phyloP scores from a whole-genome alignment of 495 filamentous ascomycete genomes.

The Xylaria longipes region DNA sequence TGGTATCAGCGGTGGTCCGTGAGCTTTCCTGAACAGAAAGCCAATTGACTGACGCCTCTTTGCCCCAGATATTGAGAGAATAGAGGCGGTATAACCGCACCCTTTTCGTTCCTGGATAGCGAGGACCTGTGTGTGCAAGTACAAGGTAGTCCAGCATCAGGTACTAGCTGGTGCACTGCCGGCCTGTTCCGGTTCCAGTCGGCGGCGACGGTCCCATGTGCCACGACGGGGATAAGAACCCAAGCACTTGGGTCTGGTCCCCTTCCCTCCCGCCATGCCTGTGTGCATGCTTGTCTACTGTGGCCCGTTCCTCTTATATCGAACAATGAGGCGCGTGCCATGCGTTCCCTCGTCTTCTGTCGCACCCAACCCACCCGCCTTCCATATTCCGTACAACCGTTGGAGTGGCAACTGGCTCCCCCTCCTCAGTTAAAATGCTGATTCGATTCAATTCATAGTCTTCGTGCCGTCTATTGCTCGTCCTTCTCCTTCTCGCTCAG shows the following conservation, averaged over 20 bases:
- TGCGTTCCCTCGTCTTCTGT: neutral
- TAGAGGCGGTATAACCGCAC: neutral
- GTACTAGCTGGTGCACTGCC: neutral
- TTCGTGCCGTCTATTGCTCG: conserved; percentile 25
- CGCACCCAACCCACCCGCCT: neutral
- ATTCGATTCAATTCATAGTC: neutral
- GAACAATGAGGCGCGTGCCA: neutral
- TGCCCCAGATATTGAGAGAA: neutral
- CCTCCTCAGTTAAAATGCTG: neutral
- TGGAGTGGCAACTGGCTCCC: neutral
- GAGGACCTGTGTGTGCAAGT: neutral
- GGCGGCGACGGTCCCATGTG: neutral
- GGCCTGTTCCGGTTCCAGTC: neutral
- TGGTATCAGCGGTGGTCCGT: neutral
- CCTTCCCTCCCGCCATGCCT: neutral
- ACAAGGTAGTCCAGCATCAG: neutral
- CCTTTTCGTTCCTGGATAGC: neutral
- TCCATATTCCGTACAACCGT: neutral
- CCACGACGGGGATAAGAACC: neutral
- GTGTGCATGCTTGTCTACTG: neutral
- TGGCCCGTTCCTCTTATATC: neutral
- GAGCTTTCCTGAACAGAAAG: neutral
- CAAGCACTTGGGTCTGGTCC: neutral
- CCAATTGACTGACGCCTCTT: neutral
- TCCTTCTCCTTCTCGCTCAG: conserved; percentile 47